Base-by-base conservation (phyloP, 1,284 basidiomycete genomes). In the Irpex sp. region DNA sequence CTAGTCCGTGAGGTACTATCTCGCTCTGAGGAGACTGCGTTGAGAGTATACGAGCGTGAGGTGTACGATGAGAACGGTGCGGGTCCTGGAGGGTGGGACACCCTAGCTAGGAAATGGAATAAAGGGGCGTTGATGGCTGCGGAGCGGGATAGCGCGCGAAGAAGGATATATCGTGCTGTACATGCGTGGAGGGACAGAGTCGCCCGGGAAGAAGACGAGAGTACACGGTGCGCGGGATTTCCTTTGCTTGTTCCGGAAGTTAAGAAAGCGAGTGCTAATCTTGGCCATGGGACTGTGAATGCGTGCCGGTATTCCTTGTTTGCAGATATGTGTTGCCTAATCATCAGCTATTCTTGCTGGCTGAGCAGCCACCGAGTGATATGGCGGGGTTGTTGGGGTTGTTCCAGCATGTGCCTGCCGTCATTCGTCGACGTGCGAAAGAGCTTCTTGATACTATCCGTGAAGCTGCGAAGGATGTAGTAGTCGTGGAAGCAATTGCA, bases 141-240 rank as follows among this genome's bases (percentile, higher is more conserved):
- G 58, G 52, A 66, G 65, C 48, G 64, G 61, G 51, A 63, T 71
- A 67, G 83, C 86, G 64, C 76, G 79, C 37, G 68, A 59, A 15
- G 78, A 54, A 82, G 82, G 51, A 85, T 95, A n/a, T 93, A 93
- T 74, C 84, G 81, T 63, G 80, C 81, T 0, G 78, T 97, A 17
- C 94, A 97, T 76, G 79, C 77, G 36, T 98, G 97, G 97, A 82
- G 97, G 66, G 96, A 98, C 72, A 71, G 73, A 2, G 77, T 91
- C 1, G 93, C 95, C 0, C 81, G 95, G 59, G 86, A 89, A 64
- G 90, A 95, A 67, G 97, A 98, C 73, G 97, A 98, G 75, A 92
- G 92, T 72, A 85, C 86, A 4, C 79, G 89, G 87, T 95, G 73
- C 65, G 85, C 78, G 55, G 55, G 52, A 69, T 67, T 36, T 66